Evolutionary conservation across 345 rosid species (phyloP), one percentile per base, ranked within the genome.

Genomic region (Corchorus olitorius): DNA sequence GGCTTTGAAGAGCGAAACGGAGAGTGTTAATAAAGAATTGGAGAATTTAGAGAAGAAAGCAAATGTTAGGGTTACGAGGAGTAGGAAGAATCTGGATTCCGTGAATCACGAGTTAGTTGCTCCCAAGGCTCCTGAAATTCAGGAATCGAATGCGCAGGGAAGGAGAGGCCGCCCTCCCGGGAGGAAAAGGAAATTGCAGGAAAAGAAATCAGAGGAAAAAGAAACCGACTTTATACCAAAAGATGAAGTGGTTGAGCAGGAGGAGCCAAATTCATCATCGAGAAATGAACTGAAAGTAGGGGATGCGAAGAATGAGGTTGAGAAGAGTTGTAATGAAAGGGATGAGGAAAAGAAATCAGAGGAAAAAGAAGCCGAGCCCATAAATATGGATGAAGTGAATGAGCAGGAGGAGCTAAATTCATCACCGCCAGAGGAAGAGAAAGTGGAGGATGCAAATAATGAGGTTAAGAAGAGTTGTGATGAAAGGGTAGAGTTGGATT

Each of bases 51-150:
- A 77, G 6, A 39, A 65, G 43, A 73, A 77, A 55, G 74, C 34
- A 56, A 59, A 77, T 27, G 50, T 70, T 65, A 83, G 84, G 78
- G 81, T 56, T 48, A 83, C 85, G 7, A 72, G 91, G 78, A 68
- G 80, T 66, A 81, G 75, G 64, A 75, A 65, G 76, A 67, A 76
- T 15, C 67, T 22, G 12, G 73, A 45, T 59, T 82, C 69, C 66
- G 64, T 80, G 74, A 79, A 76, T 71, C 71, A 79, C 65, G 60
- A 15, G 56, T 5, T n/a, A 48, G 73, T 43, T 0, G 53, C 43
- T 22, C 73, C 33, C 52, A 69, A 76, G 46, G 79, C 65, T 15
- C 37, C 72, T n/a, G 72, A 15, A 71, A 65, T 81, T 74, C 48
- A 45, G 61, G 81, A 74, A 49, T 15, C 49, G 27, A 66, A 58